These are phyloP conservation scores for Raphidocelis subcapitata DNA, from an alignment of 139 green algal genomes.

Conservation along the genomic window DNA sequence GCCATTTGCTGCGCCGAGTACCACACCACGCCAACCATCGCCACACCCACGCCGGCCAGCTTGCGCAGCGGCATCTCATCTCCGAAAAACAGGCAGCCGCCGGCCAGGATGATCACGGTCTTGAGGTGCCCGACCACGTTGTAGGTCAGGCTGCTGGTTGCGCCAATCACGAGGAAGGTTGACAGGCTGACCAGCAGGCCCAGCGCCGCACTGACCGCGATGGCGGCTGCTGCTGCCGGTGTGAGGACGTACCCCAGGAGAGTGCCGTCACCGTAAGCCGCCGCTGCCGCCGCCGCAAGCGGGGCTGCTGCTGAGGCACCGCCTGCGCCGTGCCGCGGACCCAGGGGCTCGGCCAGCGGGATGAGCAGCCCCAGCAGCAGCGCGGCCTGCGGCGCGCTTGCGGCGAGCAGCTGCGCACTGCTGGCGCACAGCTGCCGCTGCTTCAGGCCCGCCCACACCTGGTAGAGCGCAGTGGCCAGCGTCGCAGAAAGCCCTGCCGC, in stretches of 20 bases:
- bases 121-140: slow-evolving; percentile 84
- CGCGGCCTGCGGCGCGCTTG: slow-evolving; percentile 75
- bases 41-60: slow-evolving; percentile 65
- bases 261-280: slow-evolving; percentile 25
- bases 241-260: slow-evolving; percentile 66
- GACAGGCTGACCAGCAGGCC: slow-evolving; percentile 85
- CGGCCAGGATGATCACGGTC: slow-evolving; percentile 82
- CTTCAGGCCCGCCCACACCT: slow-evolving; percentile 84
- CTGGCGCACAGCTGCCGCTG: slow-evolving; percentile 80
- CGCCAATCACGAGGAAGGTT: slow-evolving; percentile 81
- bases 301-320: too few relatives aligned
- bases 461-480: slow-evolving; percentile 79
- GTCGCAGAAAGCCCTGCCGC: slow-evolving; percentile 65
- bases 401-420: slow-evolving; percentile 81
- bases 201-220: slow-evolving; percentile 69
- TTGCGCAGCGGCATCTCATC: slow-evolving; percentile 81
- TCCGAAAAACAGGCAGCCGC: slow-evolving; percentile 82
- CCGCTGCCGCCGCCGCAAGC: slow-evolving; percentile 1
- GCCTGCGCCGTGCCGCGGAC: background rate
- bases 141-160: slow-evolving; percentile 75
- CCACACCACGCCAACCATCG: slow-evolving; percentile 84
- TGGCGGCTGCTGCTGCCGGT: slow-evolving; percentile 48
- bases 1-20: too few relatives aligned
- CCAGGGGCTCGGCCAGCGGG: slow-evolving; percentile 48
- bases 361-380: slow-evolving; percentile 66